phyloP scores from a whole-genome alignment of 805 yeast genomes.

The Starmera caribaea region DNA sequence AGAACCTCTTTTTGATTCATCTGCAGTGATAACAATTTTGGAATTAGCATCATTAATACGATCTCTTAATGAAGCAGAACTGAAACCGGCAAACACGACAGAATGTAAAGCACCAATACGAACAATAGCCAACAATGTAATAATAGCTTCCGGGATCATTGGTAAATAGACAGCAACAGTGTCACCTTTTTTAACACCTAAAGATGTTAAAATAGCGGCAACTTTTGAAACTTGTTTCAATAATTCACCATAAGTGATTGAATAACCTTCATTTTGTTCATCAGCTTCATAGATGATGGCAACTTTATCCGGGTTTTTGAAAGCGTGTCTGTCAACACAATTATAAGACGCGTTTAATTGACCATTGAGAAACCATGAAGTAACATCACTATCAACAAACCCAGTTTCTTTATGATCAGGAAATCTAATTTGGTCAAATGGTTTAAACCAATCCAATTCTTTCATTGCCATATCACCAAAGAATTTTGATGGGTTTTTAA shows the following conservation, averaged over 20 bases:
- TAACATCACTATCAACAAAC: slow-evolving; percentile 62
- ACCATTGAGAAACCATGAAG: slow-evolving; percentile 93
- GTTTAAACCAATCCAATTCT: slow-evolving; percentile 71
- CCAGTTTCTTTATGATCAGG: slow-evolving; percentile 26
- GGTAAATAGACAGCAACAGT: slow-evolving; percentile 95
- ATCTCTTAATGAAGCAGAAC: slow-evolving; percentile 86
- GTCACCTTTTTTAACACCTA: slow-evolving; percentile 92
- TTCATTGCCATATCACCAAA: slow-evolving; percentile 71
- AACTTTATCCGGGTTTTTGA: slow-evolving; percentile 72
- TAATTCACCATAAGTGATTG: slow-evolving; percentile 78
- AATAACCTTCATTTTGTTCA: slow-evolving; percentile 64
- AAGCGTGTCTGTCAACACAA: slow-evolving; percentile 93
- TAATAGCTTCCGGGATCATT: slow-evolving; percentile 94
- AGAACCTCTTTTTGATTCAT: slow-evolving; percentile 94
- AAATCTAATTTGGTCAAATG: slow-evolving; percentile 46
- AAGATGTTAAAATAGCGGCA: slow-evolving; percentile 71
- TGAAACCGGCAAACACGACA: slow-evolving; percentile 94
- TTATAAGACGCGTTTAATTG: slow-evolving; percentile 88
- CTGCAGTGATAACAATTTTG: slow-evolving; percentile 83
- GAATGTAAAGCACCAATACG: slow-evolving; percentile 96
- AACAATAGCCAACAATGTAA: slow-evolving; percentile 88
- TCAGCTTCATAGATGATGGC: slow-evolving; percentile 93
- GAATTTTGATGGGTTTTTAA: slow-evolving; percentile 70
- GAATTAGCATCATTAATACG: slow-evolving; percentile 84
- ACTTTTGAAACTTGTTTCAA: slow-evolving; percentile 76